Base-by-base conservation (phyloP, 2,329 filamentous ascomycete species). In the Colletotrichum aenigma region DNA sequence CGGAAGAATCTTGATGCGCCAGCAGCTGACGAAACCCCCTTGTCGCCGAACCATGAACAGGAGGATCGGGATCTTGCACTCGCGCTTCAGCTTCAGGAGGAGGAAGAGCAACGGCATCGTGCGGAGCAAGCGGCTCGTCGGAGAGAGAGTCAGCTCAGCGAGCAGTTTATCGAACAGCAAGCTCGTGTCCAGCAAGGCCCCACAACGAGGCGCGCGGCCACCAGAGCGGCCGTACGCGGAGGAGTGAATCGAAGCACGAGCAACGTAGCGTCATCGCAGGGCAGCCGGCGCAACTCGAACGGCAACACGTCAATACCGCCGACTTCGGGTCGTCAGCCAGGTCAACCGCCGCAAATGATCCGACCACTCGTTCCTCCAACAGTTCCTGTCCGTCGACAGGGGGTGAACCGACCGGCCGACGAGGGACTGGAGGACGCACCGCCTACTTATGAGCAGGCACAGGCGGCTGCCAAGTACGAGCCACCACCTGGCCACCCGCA, bases 21-120 rank as follows among this genome's bases (percentile, higher is more conserved):
- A 8, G 18, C 61, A 7, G 72, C 73, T 2, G 78, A 81, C 4
- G 79, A 81, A 15, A 78, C 79, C 3, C 81, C 84, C 0, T 76
- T 84, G 61, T 87, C 86, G 12, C 85, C 87, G 21, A 84, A 86
- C 77, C 85, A 88, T 78, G 89, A 93, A 85, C 90, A 97, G 87
- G 92, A 98, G 85, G 96, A 98, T 80, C 92, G 96, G 75, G 95
- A 97, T 76, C 86, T 98, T 34, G 97, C 97, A 0, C 89, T 98
- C 4, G 96, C 96, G 0, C 88, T 99, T 8, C 97, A 98, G 81
- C 90, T 98, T 2, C 96, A 98, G 82, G 97, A 98, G 81, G 96
- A 98, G 82, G 96, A 98, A 83, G 95, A 98, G 78, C 93, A 95
- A 80, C 90, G 92, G 16, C 92, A 96, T 77, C 90, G 91, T n/a